Base-by-base conservation (phyloP, 1,284 basidiomycete genomes). In the Boletus semigastroideus region DNA sequence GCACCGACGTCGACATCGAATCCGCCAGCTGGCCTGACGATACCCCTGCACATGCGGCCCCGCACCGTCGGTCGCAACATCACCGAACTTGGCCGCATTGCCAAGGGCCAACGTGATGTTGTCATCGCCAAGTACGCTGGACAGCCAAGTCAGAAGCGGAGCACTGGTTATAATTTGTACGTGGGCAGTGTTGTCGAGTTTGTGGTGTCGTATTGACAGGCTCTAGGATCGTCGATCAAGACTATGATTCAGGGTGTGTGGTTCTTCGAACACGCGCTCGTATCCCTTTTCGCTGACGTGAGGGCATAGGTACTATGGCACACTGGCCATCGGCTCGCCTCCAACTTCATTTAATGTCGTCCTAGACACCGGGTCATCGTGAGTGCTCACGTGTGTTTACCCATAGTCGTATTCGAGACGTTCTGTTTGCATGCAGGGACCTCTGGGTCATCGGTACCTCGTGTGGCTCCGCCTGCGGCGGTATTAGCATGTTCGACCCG, bases 311-410 rank as follows among this genome's bases (percentile, higher is more conserved):
- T 75, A 73, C 53, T 74, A 68, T 51, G 74, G 74, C 34, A 69
- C 74, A 42, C 47, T 75, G 50, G 74, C 74, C n/a, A 65, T 75
- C 30, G 74, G 74, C 20, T 75, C 74, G 1, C 74, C 74, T 27
- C 62, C 68, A 0, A 60, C 65, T 4, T 68, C 74, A 4, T 75
- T 67, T 39, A 57, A 76, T 49, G 69, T 76, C 39, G 58, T 76
- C 17, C 59, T 81, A 19, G 79, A 87, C 64, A 87, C 85, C 0
- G 85, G 86, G 6, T 86, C 84, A 22, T 65, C 74, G 74, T 74
- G 45, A 54, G 73, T 67, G 19, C 7, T 13, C 2, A 6, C 1
- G 1, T 4, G 2, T 7, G 8, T 46, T 41, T 8, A 1, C 16
- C 11, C 6, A 5, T 37, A 1, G 7, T 16, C 25, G 17, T 36